Evolutionary conservation across 768 basidiomycete species (phyloP).

Genomic region (Suillus subalutaceus): DNA sequence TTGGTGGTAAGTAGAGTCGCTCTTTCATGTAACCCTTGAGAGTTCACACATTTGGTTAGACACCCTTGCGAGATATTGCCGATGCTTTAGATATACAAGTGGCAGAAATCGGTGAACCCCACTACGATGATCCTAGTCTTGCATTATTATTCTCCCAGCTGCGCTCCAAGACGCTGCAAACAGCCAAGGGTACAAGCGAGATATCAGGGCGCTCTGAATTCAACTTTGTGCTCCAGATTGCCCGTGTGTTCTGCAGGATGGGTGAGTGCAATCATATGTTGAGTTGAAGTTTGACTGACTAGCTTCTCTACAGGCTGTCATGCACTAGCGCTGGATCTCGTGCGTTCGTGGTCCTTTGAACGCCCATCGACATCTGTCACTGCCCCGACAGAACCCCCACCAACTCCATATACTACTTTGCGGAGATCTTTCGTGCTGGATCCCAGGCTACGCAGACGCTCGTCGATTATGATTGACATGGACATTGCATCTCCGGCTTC

Average conservation of each 20-base stretch:
- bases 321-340: slow-evolving; percentile 85
- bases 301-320: slow-evolving; percentile 73
- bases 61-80: slow-evolving; percentile 76
- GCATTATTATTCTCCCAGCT: slow-evolving; percentile 89
- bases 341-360: slow-evolving; percentile 90
- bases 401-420: slow-evolving; percentile 44
- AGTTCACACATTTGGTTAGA: slow-evolving; percentile 42
- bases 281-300: slow-evolving; percentile 6
- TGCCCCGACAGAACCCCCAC: slow-evolving; percentile 24
- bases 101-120: slow-evolving; percentile 75
- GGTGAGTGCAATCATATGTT: slow-evolving; percentile 53
- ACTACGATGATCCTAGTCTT: slow-evolving; percentile 93
- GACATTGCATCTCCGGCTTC: slow-evolving; percentile 67
- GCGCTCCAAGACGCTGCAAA: slow-evolving; percentile 88
- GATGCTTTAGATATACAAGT: slow-evolving; percentile 55
- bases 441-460: slow-evolving; percentile 57
- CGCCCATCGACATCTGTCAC: slow-evolving; percentile 56
- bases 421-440: slow-evolving; percentile 53
- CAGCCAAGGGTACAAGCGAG: slow-evolving; percentile 90
- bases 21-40: neutral
- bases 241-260: slow-evolving; percentile 92
- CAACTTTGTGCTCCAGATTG: slow-evolving; percentile 94
- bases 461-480: slow-evolving; percentile 90
- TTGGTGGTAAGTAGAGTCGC: slow-evolving; percentile 64
- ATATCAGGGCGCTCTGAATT: slow-evolving; percentile 89